Conservation (phyloP, 306 rosid species). For the Vigna reflexopilosa region DNA sequence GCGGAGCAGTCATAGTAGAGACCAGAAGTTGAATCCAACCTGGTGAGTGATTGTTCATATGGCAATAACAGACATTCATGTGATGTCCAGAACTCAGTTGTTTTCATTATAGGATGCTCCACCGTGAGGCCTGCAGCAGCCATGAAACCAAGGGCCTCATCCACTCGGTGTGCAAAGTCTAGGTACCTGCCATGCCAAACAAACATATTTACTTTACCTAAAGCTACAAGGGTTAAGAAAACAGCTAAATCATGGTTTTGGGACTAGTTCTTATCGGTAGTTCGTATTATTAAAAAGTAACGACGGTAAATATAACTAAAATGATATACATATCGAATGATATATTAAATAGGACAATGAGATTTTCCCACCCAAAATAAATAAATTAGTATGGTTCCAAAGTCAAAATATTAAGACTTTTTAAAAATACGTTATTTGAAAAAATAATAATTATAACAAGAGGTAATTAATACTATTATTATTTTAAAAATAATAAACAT, state of each 20-base stretch:
- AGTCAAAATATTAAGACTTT: too few relatives aligned
- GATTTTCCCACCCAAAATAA: not conserved
- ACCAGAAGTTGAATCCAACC: slow-evolving; percentile 90
- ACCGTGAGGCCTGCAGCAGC: slow-evolving; percentile 78
- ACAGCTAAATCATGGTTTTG: not conserved
- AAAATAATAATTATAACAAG: too few relatives aligned
- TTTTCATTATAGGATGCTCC: slow-evolving; percentile 84
- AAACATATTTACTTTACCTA: not conserved
- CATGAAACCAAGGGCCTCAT: slow-evolving; percentile 95
- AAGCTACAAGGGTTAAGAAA: not conserved
- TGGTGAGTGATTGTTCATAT: slow-evolving; percentile 82
- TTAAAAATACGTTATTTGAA: too few relatives aligned
- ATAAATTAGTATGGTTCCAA: too few relatives aligned
- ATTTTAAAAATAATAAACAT: too few relatives aligned
- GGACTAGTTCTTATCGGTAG: not conserved
- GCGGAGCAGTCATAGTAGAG: slow-evolving; percentile 87
- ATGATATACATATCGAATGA: not conserved
- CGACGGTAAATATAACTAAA: not conserved
- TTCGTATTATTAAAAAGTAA: not conserved
- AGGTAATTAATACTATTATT: too few relatives aligned
- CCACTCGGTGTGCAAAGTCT: slow-evolving; percentile 80
- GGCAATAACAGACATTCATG: slow-evolving; percentile 86
- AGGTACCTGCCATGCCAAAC: slow-evolving; percentile 65
- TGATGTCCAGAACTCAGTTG: slow-evolving; percentile 86
- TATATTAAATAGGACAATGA: too few relatives aligned